phyloP scores from a whole-genome alignment of 768 basidiomycete genomes.

The Boletus speciosus region DNA sequence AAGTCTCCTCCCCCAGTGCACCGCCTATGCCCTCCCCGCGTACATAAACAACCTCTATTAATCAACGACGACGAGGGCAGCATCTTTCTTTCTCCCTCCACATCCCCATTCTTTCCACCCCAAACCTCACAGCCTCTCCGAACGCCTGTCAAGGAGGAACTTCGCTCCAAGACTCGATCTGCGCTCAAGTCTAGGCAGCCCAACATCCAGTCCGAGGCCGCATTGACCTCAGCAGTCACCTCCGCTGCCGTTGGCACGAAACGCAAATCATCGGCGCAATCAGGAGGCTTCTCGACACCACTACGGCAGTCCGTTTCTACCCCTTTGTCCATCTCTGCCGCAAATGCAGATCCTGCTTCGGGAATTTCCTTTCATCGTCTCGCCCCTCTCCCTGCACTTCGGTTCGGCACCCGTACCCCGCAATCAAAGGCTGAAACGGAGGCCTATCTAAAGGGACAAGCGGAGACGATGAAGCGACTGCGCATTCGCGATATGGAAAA shows the following conservation, averaged over 20 bases:
- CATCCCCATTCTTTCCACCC: slow-evolving; percentile 42
- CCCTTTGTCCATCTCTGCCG: slow-evolving; percentile 36
- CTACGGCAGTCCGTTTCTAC: slow-evolving; percentile 45
- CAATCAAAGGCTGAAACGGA: slow-evolving; percentile 38
- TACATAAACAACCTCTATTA: slow-evolving; percentile 28
- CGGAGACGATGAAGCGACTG: slow-evolving; percentile 62
- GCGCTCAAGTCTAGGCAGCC: slow-evolving; percentile 37
- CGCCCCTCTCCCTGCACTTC: slow-evolving; percentile 32
- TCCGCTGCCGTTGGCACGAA: slow-evolving; percentile 53
- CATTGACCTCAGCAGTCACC: slow-evolving; percentile 15
- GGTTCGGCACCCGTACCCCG: slow-evolving; percentile 28
- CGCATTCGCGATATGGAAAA: slow-evolving; percentile 54
- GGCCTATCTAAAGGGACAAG: slow-evolving; percentile 45
- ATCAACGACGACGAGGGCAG: slow-evolving; percentile 55
- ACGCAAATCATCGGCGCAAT: slow-evolving; percentile 52
- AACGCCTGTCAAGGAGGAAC: slow-evolving; percentile 57
- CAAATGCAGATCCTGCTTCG: slow-evolving; percentile 31
- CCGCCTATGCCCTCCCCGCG: slow-evolving; percentile 41
- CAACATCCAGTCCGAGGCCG: slow-evolving; percentile 18
- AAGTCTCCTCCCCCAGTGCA: slow-evolving; percentile 44
- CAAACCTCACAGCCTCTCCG: slow-evolving; percentile 50
- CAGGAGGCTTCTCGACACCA: slow-evolving; percentile 53
- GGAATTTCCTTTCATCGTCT: slow-evolving; percentile 35
- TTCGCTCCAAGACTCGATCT: slow-evolving; percentile 38
- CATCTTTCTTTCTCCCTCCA: slow-evolving; percentile 53